Conservation (phyloP, 192 early-diverging fungal species). For the Entomortierella chlamydospora region DNA sequence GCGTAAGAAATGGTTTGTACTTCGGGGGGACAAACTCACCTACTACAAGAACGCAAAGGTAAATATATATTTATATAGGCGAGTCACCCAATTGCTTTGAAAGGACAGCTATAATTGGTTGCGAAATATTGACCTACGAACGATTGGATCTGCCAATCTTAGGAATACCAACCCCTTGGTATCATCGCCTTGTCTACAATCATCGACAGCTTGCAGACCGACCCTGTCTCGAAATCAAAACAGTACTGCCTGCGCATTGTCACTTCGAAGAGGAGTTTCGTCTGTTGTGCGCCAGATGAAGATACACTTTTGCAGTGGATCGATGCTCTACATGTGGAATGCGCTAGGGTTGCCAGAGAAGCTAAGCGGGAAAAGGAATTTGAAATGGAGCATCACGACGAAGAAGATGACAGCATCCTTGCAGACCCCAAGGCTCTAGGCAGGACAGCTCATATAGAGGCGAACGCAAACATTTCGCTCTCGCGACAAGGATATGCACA, state of each 20-base stretch:
- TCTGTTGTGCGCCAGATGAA: slow-evolving; percentile 60
- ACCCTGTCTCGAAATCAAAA: slow-evolving; percentile 64
- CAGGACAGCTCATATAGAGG: slow-evolving; percentile 7
- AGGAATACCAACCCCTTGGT: slow-evolving; percentile 64
- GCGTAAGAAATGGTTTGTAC: slow-evolving; percentile 75
- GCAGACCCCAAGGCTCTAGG: slow-evolving; percentile 30
- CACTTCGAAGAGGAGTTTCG: slow-evolving; percentile 63
- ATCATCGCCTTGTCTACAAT: slow-evolving; percentile 62
- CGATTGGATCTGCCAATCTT: background rate
- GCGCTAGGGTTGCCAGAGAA: slow-evolving; percentile 45
- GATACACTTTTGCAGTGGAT: slow-evolving; percentile 63
- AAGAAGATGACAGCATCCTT: slow-evolving; percentile 2
- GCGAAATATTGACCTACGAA: background rate
- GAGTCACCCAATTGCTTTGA: too few relatives aligned
- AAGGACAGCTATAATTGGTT: background rate
- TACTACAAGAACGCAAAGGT: slow-evolving; percentile 74
- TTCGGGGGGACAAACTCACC: slow-evolving; percentile 63
- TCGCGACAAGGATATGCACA: background rate
- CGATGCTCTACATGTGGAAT: slow-evolving; percentile 61
- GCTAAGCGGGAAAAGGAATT: slow-evolving; percentile 37
- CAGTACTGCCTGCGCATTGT: slow-evolving; percentile 66
- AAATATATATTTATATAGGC: background rate
- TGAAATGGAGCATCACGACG: background rate
- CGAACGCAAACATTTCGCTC: background rate
- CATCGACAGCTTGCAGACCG: slow-evolving; percentile 66